Percentiles rank a stretch among this genome's conserved stretches.
Conservation (phyloP, 257 asterid species). For the Lantana camara region DNA sequence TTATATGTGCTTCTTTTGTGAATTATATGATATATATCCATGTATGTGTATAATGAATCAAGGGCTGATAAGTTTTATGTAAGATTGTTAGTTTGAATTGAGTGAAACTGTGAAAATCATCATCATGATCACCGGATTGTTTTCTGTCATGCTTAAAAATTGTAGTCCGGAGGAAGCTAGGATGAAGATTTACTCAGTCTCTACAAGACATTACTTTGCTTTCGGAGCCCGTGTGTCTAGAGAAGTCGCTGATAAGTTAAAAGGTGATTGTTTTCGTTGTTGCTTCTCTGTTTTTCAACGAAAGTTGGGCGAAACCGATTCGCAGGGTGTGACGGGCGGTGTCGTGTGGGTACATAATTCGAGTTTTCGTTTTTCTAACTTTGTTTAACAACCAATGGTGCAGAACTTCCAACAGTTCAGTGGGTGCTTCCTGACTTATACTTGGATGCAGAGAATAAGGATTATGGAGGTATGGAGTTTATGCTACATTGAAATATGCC, state of each 20-base stretch:
- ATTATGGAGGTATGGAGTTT: conserved; percentile 76
- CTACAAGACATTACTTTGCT: conserved; percentile 85
- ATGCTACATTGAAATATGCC: no score
- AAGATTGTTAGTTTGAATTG: no score
- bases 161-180: conserved; percentile 92
- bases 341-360: no score
- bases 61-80: no score
- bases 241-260: conserved; percentile 79
- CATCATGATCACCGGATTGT: not conserved
- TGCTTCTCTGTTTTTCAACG: not conserved
- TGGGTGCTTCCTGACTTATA: conserved; percentile 99
- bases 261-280: conserved; percentile 41
- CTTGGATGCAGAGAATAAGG: conserved; percentile 85
- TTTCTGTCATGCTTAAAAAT: not conserved
- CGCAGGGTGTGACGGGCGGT: no score
- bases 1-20: no score
- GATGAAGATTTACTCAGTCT: conserved; percentile 87
- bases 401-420: conserved; percentile 73
- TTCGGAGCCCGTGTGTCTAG: conserved; percentile 96
- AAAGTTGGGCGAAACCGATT: no score
- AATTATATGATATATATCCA: no score
- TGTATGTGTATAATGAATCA: no score
- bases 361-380: not conserved
- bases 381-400: conserved; percentile 26
- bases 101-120: no score